Conservation (phyloP, 2,329 filamentous ascomycete species). For the Sarocladium kiliense region DNA sequence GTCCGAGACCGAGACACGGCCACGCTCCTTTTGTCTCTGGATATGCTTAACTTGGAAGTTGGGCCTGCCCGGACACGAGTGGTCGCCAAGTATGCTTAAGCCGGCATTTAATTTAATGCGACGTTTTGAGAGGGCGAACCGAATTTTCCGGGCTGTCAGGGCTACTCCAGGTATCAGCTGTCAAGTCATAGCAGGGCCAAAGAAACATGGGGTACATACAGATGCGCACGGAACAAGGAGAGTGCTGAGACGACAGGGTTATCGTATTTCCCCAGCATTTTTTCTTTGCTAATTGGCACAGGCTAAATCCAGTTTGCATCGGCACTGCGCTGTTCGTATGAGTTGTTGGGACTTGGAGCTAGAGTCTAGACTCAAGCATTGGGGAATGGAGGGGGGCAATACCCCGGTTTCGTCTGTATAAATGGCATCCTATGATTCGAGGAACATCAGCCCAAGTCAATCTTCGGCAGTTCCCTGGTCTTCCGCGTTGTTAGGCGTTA, state of each 20-base stretch:
- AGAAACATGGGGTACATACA: neutral
- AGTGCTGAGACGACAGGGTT: neutral
- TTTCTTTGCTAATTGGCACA: neutral
- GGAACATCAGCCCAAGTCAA: too few species aligned
- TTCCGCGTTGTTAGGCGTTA: too few species aligned
- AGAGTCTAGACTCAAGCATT: neutral
- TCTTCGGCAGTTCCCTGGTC: neutral
- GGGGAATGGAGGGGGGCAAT: neutral
- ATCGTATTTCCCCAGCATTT: neutral
- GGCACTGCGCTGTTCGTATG: neutral
- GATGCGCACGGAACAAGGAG: too few species aligned
- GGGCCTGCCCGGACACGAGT: neutral
- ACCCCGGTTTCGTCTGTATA: neutral
- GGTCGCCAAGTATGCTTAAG: slow-evolving; percentile 9
- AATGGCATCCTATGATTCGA: neutral
- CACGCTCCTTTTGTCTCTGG: neutral
- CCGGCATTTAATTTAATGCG: neutral
- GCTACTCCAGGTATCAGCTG: too few species aligned
- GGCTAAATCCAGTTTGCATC: neutral
- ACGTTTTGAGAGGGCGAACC: neutral
- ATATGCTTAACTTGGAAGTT: slow-evolving; percentile 5
- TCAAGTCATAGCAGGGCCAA: neutral
- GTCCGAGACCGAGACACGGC: neutral
- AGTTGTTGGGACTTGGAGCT: neutral
- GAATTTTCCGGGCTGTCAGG: neutral